Percentiles rank a stretch among this genome's conserved stretches.
Conservation (phyloP, 306 rosid genomes). For the Castanea mollissima region DNA sequence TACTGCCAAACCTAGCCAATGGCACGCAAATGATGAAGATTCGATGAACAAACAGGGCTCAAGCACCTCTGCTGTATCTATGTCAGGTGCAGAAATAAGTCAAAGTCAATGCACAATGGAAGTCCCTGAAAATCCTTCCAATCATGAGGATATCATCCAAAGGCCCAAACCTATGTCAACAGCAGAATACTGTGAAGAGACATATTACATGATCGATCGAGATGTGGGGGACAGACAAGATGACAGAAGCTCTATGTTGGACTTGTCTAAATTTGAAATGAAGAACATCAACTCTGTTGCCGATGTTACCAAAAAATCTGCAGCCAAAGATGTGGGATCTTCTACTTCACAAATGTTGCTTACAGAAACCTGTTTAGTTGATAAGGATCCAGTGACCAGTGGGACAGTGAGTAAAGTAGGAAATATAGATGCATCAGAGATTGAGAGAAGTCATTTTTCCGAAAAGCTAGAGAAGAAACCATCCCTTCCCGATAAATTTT, state of each 20-base stretch:
- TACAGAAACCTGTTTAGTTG: constrained; percentile 12
- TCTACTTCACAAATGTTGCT: constrained; percentile 6
- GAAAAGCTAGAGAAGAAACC: constrained; percentile 12
- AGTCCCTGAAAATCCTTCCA: constrained; percentile 13
- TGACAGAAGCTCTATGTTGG: constrained; percentile 18
- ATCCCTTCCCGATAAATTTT: constrained; percentile 5
- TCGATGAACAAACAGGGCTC: constrained; percentile 8
- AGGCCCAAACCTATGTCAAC: background rate
- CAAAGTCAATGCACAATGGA: background rate
- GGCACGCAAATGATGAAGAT: constrained; percentile 6
- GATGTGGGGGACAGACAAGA: constrained; percentile 26
- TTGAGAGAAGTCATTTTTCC: constrained; percentile 19
- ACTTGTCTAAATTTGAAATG: constrained; percentile 38
- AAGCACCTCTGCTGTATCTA: constrained; percentile 17
- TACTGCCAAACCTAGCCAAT: constrained; percentile 7
- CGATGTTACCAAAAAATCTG: constrained; percentile 6
- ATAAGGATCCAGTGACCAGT: constrained; percentile 18
- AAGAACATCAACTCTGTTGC: constrained; percentile 8
- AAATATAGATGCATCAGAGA: constrained; percentile 29
- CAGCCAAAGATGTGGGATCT: constrained; percentile 14
- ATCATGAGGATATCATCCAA: constrained; percentile 2
- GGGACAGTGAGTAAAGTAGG: constrained; percentile 16
- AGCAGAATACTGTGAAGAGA: constrained; percentile 38
- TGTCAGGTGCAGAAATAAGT: constrained; percentile 12
- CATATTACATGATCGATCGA: constrained; percentile 23